These are phyloP conservation scores for Collybia mongolica DNA, from an alignment of 768 basidiomycete species.

Conservation along the genomic window DNA sequence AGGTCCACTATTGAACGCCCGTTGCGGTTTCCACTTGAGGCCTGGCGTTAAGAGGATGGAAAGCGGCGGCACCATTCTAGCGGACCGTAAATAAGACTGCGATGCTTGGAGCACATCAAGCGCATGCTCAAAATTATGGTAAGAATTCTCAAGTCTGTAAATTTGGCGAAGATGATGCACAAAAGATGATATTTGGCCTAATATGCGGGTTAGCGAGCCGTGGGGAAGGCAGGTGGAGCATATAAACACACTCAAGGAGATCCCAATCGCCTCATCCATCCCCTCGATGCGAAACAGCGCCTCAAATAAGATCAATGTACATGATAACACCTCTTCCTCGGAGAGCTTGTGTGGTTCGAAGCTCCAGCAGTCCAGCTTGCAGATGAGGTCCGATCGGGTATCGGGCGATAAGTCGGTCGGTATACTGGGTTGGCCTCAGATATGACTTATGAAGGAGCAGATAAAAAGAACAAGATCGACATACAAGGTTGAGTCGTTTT, in stretches of 20 bases:
- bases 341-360: conserved; percentile 87
- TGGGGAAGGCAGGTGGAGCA: conserved; percentile 10
- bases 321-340: conserved; percentile 79
- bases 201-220: conserved; percentile 10
- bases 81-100: conserved; percentile 78
- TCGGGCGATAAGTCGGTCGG: conserved; percentile 45
- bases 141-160: conserved; percentile 89
- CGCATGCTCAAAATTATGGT: conserved; percentile 98
- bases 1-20: conserved; percentile 33
- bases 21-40: conserved; percentile 38
- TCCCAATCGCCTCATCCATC: conserved; percentile 55
- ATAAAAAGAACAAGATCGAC: conserved; percentile 16
- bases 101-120: conserved; percentile 94
- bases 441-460: not conserved
- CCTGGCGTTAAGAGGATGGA: conserved; percentile 57
- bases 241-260: conserved; percentile 54
- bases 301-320: conserved; percentile 86
- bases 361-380: conserved; percentile 74
- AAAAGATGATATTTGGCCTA: conserved; percentile 76
- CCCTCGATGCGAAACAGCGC: conserved; percentile 78
- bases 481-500: conserved; percentile 44
- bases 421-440: conserved; percentile 28
- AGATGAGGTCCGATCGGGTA: conserved; percentile 63
- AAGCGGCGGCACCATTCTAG: conserved; percentile 80
- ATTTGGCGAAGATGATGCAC: conserved; percentile 87